Evolutionary conservation across 2,329 filamentous ascomycete genomes (phyloP).

Genomic region (Teratosphaeria nubilosa): DNA sequence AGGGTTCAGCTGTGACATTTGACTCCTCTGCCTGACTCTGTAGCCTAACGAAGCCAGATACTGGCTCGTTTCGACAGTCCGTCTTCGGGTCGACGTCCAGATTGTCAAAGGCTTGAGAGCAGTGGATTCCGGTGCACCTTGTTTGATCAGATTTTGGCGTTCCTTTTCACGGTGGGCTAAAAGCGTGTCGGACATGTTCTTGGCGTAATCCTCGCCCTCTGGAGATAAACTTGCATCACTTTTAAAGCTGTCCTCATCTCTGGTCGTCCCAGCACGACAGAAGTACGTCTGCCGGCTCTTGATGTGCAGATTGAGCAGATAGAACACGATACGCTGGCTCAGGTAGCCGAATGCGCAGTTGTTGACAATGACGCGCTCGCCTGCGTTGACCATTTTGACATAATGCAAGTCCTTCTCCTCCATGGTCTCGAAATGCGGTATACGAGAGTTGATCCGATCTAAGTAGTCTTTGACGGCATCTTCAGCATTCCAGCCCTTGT

Average conservation of each 20-base stretch:
- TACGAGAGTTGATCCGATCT: conserved; percentile 78
- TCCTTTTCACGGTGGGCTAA: conserved; percentile 77
- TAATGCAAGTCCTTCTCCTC: conserved; percentile 88
- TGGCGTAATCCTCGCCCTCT: conserved; percentile 69
- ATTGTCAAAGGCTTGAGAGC: conserved; percentile 73
- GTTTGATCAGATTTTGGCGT: conserved; percentile 55
- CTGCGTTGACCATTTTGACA: conserved; percentile 99
- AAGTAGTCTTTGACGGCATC: conserved; percentile 90
- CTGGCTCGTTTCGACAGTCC: conserved; percentile 83
- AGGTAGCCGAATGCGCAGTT: conserved; percentile 95
- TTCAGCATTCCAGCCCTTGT: conserved; percentile 80
- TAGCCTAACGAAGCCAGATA: conserved; percentile 70
- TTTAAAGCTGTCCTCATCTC: conserved; percentile 87
- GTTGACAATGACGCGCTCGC: conserved; percentile 86
- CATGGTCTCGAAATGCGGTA: conserved; percentile 96
- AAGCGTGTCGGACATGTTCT: conserved; percentile 76
- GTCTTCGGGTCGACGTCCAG: conserved; percentile 87
- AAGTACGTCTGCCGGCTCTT: conserved; percentile 93
- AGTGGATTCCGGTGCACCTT: conserved; percentile 52
- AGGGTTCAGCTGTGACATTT: conserved; percentile 95
- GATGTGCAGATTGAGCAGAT: conserved; percentile 93
- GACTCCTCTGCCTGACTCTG: conserved; percentile 80
- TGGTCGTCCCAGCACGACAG: conserved; percentile 71
- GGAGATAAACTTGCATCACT: conserved; percentile 75
- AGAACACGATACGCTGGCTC: conserved; percentile 95